phyloP scores from a whole-genome alignment of 2,329 filamentous ascomycete species.

The Phoma sp. region DNA sequence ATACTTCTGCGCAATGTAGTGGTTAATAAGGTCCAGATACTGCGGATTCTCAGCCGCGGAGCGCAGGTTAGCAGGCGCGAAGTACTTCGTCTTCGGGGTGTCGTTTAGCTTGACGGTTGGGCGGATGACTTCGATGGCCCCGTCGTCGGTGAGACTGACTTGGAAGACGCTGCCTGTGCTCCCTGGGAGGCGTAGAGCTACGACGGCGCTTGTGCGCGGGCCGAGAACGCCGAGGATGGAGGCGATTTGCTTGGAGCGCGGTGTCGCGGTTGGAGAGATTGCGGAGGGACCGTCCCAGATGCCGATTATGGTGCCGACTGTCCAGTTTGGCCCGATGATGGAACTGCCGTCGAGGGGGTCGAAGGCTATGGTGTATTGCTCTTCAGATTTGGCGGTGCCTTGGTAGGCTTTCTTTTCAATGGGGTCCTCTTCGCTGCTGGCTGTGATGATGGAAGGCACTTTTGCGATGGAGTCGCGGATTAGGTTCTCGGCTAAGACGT shows the following conservation, averaged over 20 bases:
- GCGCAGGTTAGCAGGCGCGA: slow-evolving; percentile 69
- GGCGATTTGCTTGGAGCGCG: slow-evolving; percentile 35
- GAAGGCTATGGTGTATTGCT: slow-evolving; percentile 67
- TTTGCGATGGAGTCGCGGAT: slow-evolving; percentile 63
- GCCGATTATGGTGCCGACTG: slow-evolving; percentile 64
- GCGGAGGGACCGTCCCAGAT: slow-evolving; percentile 55
- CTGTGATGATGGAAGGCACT: slow-evolving; percentile 61
- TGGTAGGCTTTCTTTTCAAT: slow-evolving; percentile 17
- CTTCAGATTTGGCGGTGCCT: slow-evolving; percentile 21
- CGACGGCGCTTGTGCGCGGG: slow-evolving; percentile 54
- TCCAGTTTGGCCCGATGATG: slow-evolving; percentile 56
- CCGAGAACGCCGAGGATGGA: slow-evolving; percentile 46
- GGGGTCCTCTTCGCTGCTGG: slow-evolving; percentile 56
- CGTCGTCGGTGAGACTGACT: slow-evolving; percentile 52
- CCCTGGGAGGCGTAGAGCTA: slow-evolving; percentile 61
- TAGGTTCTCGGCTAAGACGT: slow-evolving; percentile 64
- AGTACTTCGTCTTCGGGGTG: slow-evolving; percentile 62
- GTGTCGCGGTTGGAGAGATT: slow-evolving; percentile 21
- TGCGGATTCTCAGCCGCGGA: slow-evolving; percentile 59
- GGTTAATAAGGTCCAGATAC: slow-evolving; percentile 60
- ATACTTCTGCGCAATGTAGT: slow-evolving; percentile 62
- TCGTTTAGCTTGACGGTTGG: slow-evolving; percentile 49
- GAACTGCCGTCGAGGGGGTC: slow-evolving; percentile 71
- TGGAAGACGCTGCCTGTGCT: slow-evolving; percentile 58
- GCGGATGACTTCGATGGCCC: slow-evolving; percentile 54